phyloP scores from a whole-genome alignment of 2,329 filamentous ascomycete genomes.

The Dendryphion nanum region DNA sequence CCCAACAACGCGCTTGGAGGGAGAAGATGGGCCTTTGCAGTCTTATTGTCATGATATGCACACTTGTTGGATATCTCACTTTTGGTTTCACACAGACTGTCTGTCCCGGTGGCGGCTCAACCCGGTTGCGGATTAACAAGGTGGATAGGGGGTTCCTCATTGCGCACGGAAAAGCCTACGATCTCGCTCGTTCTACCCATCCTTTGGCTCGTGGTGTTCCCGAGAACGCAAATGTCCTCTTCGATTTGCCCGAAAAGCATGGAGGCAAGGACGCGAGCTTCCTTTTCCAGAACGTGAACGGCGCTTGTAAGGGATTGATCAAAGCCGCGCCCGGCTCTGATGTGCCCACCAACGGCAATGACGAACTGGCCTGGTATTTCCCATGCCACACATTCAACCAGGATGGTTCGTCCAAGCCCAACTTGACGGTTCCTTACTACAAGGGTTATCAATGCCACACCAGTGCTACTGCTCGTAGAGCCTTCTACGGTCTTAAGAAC shows the following conservation, averaged over 20 bases:
- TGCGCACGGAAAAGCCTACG: constrained; percentile 88
- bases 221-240: constrained; percentile 74
- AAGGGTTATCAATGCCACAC: constrained; percentile 89
- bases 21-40: constrained; percentile 98
- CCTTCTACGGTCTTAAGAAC: constrained; percentile 71
- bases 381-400: constrained; percentile 90
- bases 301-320: constrained; percentile 89
- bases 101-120: constrained; percentile 67
- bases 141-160: constrained; percentile 88
- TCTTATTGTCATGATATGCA: constrained; percentile 84
- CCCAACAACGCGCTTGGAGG: constrained; percentile 88
- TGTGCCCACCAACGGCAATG: constrained; percentile 69
- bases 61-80: constrained; percentile 88
- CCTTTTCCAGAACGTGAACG: constrained; percentile 97
- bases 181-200: constrained; percentile 74
- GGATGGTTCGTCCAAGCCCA: constrained; percentile 79
- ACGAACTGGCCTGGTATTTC: constrained; percentile 91
- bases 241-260: constrained; percentile 76
- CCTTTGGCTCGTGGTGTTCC: constrained; percentile 78
- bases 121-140: constrained; percentile 76
- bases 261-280: constrained; percentile 94
- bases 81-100: constrained; percentile 94
- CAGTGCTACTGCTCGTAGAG: constrained; percentile 61
- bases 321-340: constrained; percentile 68
- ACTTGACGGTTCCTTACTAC: constrained; percentile 73